phyloP scores from a whole-genome alignment of 2,329 filamentous ascomycete genomes.

The Penicillium hesseltinei region DNA sequence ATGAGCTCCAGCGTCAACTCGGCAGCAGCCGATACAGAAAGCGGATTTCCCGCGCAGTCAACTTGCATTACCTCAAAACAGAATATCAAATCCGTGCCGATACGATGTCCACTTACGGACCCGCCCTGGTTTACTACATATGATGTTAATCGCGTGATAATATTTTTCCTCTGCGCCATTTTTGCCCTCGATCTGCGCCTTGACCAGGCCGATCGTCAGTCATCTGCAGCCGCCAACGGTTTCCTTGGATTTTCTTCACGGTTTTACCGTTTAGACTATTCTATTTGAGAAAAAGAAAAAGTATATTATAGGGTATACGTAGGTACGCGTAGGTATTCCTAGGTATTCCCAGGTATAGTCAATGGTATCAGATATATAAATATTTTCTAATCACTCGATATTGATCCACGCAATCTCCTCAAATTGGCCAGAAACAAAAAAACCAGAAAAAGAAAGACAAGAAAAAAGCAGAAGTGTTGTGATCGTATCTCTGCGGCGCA shows the following conservation, averaged over 20 bases:
- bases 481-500: constrained; percentile 11
- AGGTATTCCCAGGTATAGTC: neutral
- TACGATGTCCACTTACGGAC: constrained; percentile 1
- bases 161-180: constrained; percentile 4
- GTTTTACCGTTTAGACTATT: neutral
- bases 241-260: constrained; percentile 18
- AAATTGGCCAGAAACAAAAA: neutral
- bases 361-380: neutral
- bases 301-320: neutral
- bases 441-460: neutral
- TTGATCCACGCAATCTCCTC: neutral
- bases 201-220: constrained; percentile 15
- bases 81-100: neutral
- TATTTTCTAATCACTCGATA: neutral
- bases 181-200: constrained; percentile 10
- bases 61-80: neutral
- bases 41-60: constrained; percentile 5
- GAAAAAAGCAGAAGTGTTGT: neutral
- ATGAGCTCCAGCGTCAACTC: constrained; percentile 1
- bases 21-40: constrained; percentile 7
- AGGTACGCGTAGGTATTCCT: neutral
- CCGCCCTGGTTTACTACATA: neutral
- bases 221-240: constrained; percentile 21
- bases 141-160: constrained; percentile 6
- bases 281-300: neutral